Conservation (phyloP, 169 alveolate species). For the Eimeria sp. region DNA sequence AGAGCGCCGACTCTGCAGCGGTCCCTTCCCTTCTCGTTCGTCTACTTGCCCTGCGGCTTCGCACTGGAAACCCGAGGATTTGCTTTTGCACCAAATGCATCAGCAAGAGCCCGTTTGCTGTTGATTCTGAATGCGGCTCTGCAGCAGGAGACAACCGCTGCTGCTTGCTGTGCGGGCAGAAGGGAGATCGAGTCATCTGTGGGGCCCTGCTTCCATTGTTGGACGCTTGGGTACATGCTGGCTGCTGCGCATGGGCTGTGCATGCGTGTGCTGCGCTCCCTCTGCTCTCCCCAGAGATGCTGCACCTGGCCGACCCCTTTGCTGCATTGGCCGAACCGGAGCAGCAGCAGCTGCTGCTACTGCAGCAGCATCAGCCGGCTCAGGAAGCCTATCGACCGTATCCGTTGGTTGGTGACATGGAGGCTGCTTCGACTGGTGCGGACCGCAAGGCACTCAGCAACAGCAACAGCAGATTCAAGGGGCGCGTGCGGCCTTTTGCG, state of each 20-base stretch:
- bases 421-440: background rate
- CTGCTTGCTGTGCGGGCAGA: slow-evolving; percentile 62
- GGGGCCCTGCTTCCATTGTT: slow-evolving; percentile 69
- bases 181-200: slow-evolving; percentile 18
- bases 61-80: slow-evolving; percentile 48
- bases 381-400: background rate
- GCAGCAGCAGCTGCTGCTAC: slow-evolving; percentile 42
- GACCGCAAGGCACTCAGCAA: background rate
- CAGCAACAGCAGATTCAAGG: background rate
- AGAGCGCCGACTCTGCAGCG: background rate
- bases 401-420: background rate
- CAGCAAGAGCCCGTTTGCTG: background rate
- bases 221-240: slow-evolving; percentile 64
- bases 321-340: background rate
- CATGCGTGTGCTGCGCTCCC: background rate
- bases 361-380: slow-evolving; percentile 6
- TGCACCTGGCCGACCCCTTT: slow-evolving; percentile 54
- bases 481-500: slow-evolving; percentile 9
- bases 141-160: slow-evolving; percentile 39
- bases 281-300: slow-evolving; percentile 58
- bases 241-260: slow-evolving; percentile 63
- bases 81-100: slow-evolving; percentile 35
- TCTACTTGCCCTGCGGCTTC: slow-evolving; percentile 62
- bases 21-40: slow-evolving; percentile 77
- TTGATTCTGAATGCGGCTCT: background rate